These are phyloP conservation scores for Sugiyamaella floridensis DNA, from an alignment of 805 yeast species.

Conservation along the genomic window DNA sequence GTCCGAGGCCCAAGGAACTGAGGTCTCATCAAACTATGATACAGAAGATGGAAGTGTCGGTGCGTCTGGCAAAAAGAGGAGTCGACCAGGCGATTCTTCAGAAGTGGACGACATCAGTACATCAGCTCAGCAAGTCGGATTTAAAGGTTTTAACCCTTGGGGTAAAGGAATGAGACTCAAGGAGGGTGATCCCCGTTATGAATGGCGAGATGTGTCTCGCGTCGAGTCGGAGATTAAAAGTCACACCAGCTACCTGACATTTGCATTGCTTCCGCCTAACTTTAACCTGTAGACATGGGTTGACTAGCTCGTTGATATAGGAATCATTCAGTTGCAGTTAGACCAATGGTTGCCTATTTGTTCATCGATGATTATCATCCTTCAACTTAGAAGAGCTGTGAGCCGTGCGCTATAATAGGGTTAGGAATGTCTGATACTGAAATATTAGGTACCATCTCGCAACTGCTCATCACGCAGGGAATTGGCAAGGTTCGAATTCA, in stretches of 20 bases:
- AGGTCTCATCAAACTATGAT: conserved; percentile 4
- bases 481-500: too few species aligned
- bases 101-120: conserved; percentile 2
- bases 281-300: neutral
- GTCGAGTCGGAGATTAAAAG: conserved; percentile 81
- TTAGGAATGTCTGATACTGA: too few species aligned
- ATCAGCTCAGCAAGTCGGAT: conserved; percentile 2
- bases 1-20: conserved; percentile 12
- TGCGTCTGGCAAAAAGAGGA: conserved; percentile 9
- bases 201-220: conserved; percentile 82
- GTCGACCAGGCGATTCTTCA: neutral
- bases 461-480: too few species aligned
- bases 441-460: too few species aligned
- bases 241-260: conserved; percentile 89
- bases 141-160: conserved; percentile 73
- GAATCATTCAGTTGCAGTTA: too few species aligned
- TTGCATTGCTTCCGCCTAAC: conserved; percentile 53
- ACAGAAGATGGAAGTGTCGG: conserved; percentile 2
- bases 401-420: too few species aligned
- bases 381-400: too few species aligned
- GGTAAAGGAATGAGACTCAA: conserved; percentile 79
- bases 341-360: too few species aligned
- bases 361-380: too few species aligned
- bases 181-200: conserved; percentile 77
- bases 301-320: neutral